Conservation (phyloP, 352 stramenopile species). For the Plasmopara viticola region DNA sequence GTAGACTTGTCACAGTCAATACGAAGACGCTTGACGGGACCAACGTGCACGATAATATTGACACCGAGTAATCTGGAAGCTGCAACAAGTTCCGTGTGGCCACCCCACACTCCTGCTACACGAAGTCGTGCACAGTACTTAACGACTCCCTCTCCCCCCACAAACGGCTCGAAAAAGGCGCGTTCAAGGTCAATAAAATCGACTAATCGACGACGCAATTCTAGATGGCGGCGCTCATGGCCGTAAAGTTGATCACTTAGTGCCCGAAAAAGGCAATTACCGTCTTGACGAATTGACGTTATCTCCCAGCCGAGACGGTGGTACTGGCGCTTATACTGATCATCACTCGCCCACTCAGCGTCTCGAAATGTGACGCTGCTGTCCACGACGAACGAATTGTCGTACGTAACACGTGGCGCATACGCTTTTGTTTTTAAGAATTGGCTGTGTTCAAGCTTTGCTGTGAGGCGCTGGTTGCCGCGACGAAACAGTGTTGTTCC, state of each 20-base stretch:
- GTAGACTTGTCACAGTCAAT: constrained; percentile 37
- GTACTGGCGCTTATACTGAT: constrained; percentile 44
- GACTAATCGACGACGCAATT: constrained; percentile 41
- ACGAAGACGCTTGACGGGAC: constrained; percentile 38
- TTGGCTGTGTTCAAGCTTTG: constrained; percentile 23
- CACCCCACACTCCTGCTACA: constrained; percentile 49
- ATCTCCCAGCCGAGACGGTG: constrained; percentile 33
- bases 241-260: constrained; percentile 61
- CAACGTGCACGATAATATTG: constrained; percentile 56
- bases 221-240: constrained; percentile 34
- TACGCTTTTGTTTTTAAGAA: constrained; percentile 17
- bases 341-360: constrained; percentile 33
- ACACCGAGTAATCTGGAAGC: constrained; percentile 47
- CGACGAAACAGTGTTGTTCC: constrained; percentile 14
- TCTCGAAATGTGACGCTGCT: constrained; percentile 25
- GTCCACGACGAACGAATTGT: constrained; percentile 26
- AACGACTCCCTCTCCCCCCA: constrained; percentile 25
- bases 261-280: constrained; percentile 55
- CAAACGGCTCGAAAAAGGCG: constrained; percentile 38
- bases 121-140: constrained; percentile 51
- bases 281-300: constrained; percentile 32
- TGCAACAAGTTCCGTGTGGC: constrained; percentile 54
- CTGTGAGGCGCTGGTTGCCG: constrained; percentile 19
- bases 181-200: constrained; percentile 48
- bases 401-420: constrained; percentile 23